A percentile compares a stretch with the other conserved stretches of the same genome.
These are phyloP conservation scores for Mycena vulgaris DNA, from an alignment of 768 basidiomycete species.

Conservation along the genomic window DNA sequence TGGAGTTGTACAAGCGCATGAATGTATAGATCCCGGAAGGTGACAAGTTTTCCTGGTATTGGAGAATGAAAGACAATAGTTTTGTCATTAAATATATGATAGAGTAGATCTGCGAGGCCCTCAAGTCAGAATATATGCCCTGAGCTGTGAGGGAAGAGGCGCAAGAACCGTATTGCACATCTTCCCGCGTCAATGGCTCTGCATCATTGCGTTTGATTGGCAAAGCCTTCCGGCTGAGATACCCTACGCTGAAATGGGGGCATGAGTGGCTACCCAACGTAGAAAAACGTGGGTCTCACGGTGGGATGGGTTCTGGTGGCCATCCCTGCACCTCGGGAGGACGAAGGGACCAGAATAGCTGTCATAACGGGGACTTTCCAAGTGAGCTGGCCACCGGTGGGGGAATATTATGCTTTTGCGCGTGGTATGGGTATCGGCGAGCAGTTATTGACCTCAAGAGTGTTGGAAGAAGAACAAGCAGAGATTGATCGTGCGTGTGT, in stretches of 20 bases:
- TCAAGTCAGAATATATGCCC: slow-evolving; percentile 11
- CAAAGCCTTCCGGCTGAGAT: slow-evolving; percentile 78
- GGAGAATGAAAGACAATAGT: slow-evolving; percentile 82
- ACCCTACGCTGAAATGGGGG: slow-evolving; percentile 61
- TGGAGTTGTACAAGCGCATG: slow-evolving; percentile 83
- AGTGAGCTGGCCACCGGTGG: neutral
- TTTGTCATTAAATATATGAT: slow-evolving; percentile 82
- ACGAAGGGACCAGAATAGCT: slow-evolving; percentile 23
- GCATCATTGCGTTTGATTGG: slow-evolving; percentile 89
- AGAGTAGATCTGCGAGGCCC: slow-evolving; percentile 68
- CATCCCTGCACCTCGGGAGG: slow-evolving; percentile 43
- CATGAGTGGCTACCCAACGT: slow-evolving; percentile 21
- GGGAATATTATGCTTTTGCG: neutral
- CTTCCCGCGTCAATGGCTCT: slow-evolving; percentile 85
- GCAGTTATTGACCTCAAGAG: too few species aligned
- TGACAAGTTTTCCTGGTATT: slow-evolving; percentile 64
- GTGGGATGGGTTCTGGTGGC: slow-evolving; percentile 67
- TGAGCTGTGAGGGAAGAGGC: neutral
- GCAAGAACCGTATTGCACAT: slow-evolving; percentile 77
- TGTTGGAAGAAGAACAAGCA: too few species aligned
- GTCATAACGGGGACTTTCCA: neutral
- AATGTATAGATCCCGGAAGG: slow-evolving; percentile 88
- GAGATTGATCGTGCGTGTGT: too few species aligned
- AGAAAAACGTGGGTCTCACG: slow-evolving; percentile 57
- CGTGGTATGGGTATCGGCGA: neutral